Evolutionary conservation across 208 protist genomes (phyloP), one percentile per base, ranked within the genome.

Genomic region (Trypanosoma platydactyli): DNA sequence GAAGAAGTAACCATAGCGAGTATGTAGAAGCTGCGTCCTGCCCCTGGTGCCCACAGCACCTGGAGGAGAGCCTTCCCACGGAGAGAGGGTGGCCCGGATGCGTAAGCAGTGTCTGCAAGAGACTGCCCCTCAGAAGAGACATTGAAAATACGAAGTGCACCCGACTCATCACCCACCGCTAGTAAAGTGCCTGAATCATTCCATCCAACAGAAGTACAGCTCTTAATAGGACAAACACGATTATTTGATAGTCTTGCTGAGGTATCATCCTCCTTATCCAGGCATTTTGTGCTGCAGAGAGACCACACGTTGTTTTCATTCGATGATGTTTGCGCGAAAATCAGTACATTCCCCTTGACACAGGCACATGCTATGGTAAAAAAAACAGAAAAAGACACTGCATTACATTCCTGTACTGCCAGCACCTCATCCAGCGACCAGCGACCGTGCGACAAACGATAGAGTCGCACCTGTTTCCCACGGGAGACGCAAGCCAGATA

Each of bases 321-420:
- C 2, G 40, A 54, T 15, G 41, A 57, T 46, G 63, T 44, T 44
- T 75, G 72, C 0, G 74, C 41, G 66, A 83, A 83, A 22, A 94
- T 65, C 53, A 73, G 54, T 27, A 94, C 73, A 20, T 72, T 56
- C 27, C 77, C 88, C 33, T 69, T 58, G 7, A 52, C 57, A 65
- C 80, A 89, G 46, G 79, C 84, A 41, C 83, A 88, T 7, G 86
- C 83, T 12, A 95, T 69, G 38, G 83, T 91, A 69, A 89, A 90
- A 71, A 81, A 59, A 48, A 61, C 56, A 24, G 86, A 91, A 66
- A 95, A 90, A 27, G 82, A 50, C 48, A 81, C 83, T 35, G 78
- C 73, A 27, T 64, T 69, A 55, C 80, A 83, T 61, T 86, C 83
- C 24, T 70, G 70, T 7, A 80, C 73, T 46, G 69, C 53, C 12